A percentile compares a stretch with the other conserved stretches of the same genome.
These are phyloP conservation scores for Cylindrotheca fusiformis DNA, from an alignment of 108 stramenopile species.

Conservation along the genomic window DNA sequence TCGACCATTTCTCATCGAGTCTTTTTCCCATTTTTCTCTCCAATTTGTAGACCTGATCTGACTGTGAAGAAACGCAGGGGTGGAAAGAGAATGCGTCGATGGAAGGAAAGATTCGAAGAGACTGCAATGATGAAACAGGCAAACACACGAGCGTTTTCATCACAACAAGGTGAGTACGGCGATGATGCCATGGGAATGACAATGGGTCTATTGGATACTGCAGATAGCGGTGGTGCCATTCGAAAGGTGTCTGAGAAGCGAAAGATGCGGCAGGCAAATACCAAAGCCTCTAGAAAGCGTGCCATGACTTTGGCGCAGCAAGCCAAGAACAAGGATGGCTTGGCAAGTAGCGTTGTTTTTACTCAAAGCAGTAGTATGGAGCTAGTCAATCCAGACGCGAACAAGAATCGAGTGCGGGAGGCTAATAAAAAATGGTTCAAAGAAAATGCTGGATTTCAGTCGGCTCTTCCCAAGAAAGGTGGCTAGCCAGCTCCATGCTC, in stretches of 20 bases:
- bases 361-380: slow-evolving; percentile 82
- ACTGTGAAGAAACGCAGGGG: slow-evolving; percentile 90
- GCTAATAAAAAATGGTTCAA: slow-evolving; percentile 92
- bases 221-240: slow-evolving; percentile 67
- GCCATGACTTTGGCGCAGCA: slow-evolving; percentile 47
- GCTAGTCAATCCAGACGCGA: slow-evolving; percentile 85
- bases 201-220: slow-evolving; percentile 81
- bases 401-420: slow-evolving; percentile 49
- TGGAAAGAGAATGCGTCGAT: slow-evolving; percentile 85
- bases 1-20: not conserved
- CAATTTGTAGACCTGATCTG: slow-evolving; percentile 65
- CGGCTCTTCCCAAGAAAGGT: slow-evolving; percentile 59
- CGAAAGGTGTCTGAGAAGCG: slow-evolving; percentile 69
- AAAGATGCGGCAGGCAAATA: slow-evolving; percentile 79
- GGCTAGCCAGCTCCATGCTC: too few species aligned
- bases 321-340: slow-evolving; percentile 60
- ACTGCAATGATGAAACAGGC: slow-evolving; percentile 94
- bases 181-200: slow-evolving; percentile 95
- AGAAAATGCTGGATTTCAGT: slow-evolving; percentile 81
- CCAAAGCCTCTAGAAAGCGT: slow-evolving; percentile 70
- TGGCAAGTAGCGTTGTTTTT: slow-evolving; percentile 85
- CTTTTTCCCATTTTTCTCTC: not conserved
- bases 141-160: slow-evolving; percentile 83
- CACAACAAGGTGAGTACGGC: slow-evolving; percentile 87
- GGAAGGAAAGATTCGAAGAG: slow-evolving; percentile 93